These are phyloP conservation scores for Tubosaeta sp. DNA, from an alignment of 768 basidiomycete species.

Conservation along the genomic window DNA sequence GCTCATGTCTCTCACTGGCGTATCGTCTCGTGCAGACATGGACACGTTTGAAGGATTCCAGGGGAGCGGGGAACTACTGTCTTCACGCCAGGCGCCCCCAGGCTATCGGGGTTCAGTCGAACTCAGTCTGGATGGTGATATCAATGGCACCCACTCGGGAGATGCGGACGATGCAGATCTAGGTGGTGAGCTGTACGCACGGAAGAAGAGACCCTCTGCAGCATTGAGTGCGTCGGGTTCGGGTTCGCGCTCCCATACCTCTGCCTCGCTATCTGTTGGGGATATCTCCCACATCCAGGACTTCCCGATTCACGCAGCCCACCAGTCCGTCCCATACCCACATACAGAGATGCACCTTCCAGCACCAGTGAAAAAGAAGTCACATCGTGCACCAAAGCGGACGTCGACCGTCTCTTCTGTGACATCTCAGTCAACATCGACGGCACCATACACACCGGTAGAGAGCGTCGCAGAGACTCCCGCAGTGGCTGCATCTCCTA, in stretches of 20 bases:
- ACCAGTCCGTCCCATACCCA: constrained; percentile 25
- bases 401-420: constrained; percentile 37
- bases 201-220: constrained; percentile 29
- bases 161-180: constrained; percentile 55
- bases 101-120: constrained; percentile 9
- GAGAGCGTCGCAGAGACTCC: constrained; percentile 31
- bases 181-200: constrained; percentile 52
- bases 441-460: constrained; percentile 34
- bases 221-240: constrained; percentile 41
- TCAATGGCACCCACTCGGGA: constrained; percentile 17
- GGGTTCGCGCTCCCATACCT: constrained; percentile 60
- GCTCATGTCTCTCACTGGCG: constrained; percentile 33
- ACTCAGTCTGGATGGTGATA: not conserved
- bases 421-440: constrained; percentile 46
- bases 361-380: constrained; percentile 11
- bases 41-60: constrained; percentile 65
- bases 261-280: constrained; percentile 40
- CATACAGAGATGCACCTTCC: constrained; percentile 28
- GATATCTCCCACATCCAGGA: constrained; percentile 21
- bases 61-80: constrained; percentile 37
- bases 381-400: constrained; percentile 25
- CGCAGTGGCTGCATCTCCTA: constrained; percentile 19
- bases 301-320: constrained; percentile 19
- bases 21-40: constrained; percentile 10
- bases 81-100: not conserved